Conservation (phyloP, 192 early-diverging fungal species). For the Piromyces sp. region DNA sequence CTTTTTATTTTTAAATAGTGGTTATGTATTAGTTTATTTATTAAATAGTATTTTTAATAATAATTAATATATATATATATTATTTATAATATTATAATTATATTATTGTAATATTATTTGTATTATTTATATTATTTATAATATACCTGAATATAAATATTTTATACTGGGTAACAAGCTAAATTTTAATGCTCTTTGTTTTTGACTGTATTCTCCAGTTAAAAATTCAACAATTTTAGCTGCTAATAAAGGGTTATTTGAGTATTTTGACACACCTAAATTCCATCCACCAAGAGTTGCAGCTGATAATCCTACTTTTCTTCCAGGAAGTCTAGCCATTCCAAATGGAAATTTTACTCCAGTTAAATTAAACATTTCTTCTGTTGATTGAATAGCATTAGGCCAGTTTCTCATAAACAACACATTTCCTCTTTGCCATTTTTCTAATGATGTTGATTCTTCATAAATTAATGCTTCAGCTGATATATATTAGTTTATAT, state of each 20-base stretch:
- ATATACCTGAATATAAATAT: not conserved
- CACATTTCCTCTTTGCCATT: not conserved
- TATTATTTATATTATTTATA: too few species aligned
- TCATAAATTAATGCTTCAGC: not conserved
- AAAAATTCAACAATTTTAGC: not conserved
- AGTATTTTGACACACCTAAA: not conserved
- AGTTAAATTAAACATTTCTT: not conserved
- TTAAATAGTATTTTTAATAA: not conserved
- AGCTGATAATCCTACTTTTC: not conserved
- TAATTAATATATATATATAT: too few species aligned
- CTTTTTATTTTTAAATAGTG: too few species aligned
- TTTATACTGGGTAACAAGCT: not conserved
- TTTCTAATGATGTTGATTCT: not conserved
- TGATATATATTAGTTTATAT: not conserved
- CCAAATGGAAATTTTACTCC: not conserved
- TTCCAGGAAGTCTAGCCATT: not conserved
- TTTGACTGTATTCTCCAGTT: not conserved
- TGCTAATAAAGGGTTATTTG: not conserved
- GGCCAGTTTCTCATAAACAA: not conserved
- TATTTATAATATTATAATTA: too few species aligned
- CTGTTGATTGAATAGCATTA: not conserved
- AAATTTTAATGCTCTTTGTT: not conserved
- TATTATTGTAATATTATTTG: too few species aligned
- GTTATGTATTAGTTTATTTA: too few species aligned
- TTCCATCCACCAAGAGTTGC: not conserved